These are phyloP conservation scores for Vitis amurensis DNA, from an alignment of 164 flowering plant species.

Conservation along the genomic window DNA sequence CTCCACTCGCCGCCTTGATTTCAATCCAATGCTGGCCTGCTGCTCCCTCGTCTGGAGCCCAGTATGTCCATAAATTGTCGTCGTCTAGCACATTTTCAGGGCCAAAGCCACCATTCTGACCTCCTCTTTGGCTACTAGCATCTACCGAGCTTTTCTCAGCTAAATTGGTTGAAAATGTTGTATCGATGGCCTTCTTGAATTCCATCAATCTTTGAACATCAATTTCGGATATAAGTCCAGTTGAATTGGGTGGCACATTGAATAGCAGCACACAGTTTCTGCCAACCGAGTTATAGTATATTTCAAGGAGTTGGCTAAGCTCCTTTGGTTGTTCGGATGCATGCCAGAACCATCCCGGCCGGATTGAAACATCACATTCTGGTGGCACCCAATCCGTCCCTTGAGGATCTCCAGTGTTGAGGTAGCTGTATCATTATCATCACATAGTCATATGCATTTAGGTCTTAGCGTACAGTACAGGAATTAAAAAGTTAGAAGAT, in stretches of 20 bases:
- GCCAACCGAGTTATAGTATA: slow-evolving; percentile 90
- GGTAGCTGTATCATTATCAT: slow-evolving; percentile 45
- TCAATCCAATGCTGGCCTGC: slow-evolving; percentile 69
- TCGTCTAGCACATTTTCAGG: slow-evolving; percentile 60
- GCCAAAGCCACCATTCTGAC: slow-evolving; percentile 48
- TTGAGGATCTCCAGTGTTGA: slow-evolving; percentile 64
- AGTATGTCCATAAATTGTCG: slow-evolving; percentile 84
- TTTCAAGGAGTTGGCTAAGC: slow-evolving; percentile 58
- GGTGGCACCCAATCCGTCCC: slow-evolving; percentile 87
- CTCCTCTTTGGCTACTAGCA: slow-evolving; percentile 85
- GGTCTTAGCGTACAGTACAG: too few species aligned
- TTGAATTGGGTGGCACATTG: slow-evolving; percentile 85
- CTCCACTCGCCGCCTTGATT: slow-evolving; percentile 25
- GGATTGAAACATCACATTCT: slow-evolving; percentile 90
- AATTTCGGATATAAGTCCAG: slow-evolving; percentile 67
- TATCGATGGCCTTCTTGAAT: slow-evolving; percentile 55
- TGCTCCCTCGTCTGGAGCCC: slow-evolving; percentile 65
- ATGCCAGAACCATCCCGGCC: slow-evolving; percentile 96
- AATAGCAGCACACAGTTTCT: slow-evolving; percentile 76
- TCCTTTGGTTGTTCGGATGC: slow-evolving; percentile 65
- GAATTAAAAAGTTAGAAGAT: too few species aligned
- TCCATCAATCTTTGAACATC: slow-evolving; percentile 57
- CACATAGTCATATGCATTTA: neutral
- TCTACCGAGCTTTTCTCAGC: slow-evolving; percentile 40
- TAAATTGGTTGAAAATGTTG: slow-evolving; percentile 57